phyloP scores from a whole-genome alignment of 2,329 filamentous ascomycete species.

The Colletotrichum siamense region DNA sequence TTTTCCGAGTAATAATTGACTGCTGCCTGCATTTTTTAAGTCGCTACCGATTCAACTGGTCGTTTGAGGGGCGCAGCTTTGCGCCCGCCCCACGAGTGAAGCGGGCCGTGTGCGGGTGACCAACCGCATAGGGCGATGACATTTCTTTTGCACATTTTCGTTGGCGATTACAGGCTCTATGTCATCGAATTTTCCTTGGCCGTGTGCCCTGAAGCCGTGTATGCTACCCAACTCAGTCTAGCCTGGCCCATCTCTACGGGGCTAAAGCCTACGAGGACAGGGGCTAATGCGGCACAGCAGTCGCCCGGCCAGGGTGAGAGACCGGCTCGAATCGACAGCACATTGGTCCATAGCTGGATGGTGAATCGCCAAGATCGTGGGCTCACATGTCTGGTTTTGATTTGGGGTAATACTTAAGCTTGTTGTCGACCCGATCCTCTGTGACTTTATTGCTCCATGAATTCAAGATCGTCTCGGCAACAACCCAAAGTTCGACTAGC shows the following conservation, averaged over 20 bases:
- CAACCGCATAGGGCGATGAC: background rate
- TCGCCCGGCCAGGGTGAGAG: background rate
- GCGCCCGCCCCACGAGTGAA: background rate
- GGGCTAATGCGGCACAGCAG: constrained; percentile 4
- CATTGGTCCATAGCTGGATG: background rate
- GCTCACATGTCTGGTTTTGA: background rate
- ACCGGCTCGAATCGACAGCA: background rate
- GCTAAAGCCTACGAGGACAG: background rate
- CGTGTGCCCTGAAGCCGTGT: background rate
- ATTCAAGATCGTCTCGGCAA: rapidly evolving
- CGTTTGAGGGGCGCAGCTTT: background rate
- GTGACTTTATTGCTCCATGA: background rate
- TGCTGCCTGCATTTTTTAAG: background rate
- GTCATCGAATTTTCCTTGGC: background rate
- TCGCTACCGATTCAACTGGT: background rate
- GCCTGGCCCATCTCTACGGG: background rate
- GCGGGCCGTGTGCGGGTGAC: background rate
- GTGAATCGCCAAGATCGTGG: background rate
- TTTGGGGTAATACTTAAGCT: background rate
- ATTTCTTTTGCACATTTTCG: background rate
- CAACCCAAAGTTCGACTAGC: background rate
- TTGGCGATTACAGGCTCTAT: background rate
- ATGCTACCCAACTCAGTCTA: background rate
- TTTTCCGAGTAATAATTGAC: background rate
- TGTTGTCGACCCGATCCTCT: background rate